Percentiles rank a stretch among this genome's conserved stretches.
phyloP scores from a whole-genome alignment of 2,329 filamentous ascomycete genomes.

The Botrytis hyacinthi region DNA sequence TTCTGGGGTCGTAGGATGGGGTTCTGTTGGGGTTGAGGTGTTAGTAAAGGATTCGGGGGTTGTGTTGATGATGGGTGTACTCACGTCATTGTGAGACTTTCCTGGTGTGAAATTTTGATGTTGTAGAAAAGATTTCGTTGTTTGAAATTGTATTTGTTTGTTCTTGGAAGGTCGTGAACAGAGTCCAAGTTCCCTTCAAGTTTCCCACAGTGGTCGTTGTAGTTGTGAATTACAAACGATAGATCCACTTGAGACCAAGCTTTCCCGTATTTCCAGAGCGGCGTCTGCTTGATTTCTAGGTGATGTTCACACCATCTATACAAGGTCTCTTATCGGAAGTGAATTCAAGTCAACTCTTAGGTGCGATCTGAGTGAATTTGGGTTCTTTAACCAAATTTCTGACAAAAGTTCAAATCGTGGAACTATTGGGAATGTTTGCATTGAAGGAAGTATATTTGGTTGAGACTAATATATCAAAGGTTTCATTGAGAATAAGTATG shows the following conservation, averaged over 20 bases:
- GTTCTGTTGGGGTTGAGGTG: neutral
- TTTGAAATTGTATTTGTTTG: neutral
- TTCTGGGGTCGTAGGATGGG: neutral
- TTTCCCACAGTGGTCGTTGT: fast-evolving
- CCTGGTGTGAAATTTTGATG: neutral
- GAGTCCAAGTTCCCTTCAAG: neutral
- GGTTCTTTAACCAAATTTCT: too few relatives aligned
- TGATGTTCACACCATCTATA: neutral
- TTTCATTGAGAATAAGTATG: fast-evolving
- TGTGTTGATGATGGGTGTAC: neutral
- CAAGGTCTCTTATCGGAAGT: neutral
- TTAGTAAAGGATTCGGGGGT: neutral
- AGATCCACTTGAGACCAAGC: neutral
- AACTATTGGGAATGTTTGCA: fast-evolving
- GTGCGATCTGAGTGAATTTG: neutral
- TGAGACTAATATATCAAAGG: neutral
- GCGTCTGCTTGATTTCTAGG: neutral
- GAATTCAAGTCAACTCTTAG: neutral
- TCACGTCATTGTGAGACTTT: neutral
- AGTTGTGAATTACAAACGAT: neutral
- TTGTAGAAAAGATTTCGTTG: neutral
- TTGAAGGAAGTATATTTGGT: neutral
- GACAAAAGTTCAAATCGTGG: neutral
- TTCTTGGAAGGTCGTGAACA: neutral
- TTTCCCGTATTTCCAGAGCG: fast-evolving